phyloP scores from a whole-genome alignment of 352 stramenopile species.

The Phytophthora cactorum region DNA sequence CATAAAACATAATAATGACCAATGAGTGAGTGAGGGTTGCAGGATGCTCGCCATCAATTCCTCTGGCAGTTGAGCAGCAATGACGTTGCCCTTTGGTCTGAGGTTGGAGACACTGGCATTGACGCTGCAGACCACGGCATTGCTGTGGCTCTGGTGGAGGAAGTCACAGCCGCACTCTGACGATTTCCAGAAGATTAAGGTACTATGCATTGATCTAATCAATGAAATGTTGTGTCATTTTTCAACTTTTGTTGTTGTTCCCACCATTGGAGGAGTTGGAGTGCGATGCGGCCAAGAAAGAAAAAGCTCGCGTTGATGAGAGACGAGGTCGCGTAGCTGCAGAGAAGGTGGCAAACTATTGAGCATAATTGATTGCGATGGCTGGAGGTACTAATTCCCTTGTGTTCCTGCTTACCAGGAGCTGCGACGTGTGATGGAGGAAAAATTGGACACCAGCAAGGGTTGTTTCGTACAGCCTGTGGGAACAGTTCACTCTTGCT shows the following conservation, averaged over 20 bases:
- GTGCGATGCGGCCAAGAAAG: constrained; percentile 49
- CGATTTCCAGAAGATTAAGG: constrained; percentile 20
- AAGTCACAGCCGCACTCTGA: constrained; percentile 4
- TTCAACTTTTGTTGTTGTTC: constrained; percentile 14
- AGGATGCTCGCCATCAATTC: constrained; percentile 26
- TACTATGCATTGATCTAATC: constrained; percentile 2
- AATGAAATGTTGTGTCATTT: constrained; percentile 3
- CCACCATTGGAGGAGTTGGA: constrained; percentile 37
- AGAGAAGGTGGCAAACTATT: constrained; percentile 51
- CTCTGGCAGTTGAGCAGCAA: constrained; percentile 18
- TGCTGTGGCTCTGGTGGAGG: constrained; percentile 40
- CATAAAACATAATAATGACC: constrained; percentile 15
- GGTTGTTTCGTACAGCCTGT: constrained; percentile 83
- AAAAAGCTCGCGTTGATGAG: constrained; percentile 64
- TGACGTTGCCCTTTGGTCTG: constrained; percentile 22
- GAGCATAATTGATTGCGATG: neutral
- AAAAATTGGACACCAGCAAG: constrained; percentile 79
- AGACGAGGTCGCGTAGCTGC: constrained; percentile 66
- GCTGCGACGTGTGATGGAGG: constrained; percentile 69
- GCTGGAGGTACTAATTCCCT: constrained; percentile 6
- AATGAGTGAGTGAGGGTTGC: constrained; percentile 23
- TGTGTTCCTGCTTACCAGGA: constrained; percentile 42
- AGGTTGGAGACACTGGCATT: constrained; percentile 37
- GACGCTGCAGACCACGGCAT: constrained; percentile 35
- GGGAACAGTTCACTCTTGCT: constrained; percentile 80